These are phyloP conservation scores for Ambrosia hybrid DNA, from an alignment of 140 eudicot species.

Conservation along the genomic window DNA sequence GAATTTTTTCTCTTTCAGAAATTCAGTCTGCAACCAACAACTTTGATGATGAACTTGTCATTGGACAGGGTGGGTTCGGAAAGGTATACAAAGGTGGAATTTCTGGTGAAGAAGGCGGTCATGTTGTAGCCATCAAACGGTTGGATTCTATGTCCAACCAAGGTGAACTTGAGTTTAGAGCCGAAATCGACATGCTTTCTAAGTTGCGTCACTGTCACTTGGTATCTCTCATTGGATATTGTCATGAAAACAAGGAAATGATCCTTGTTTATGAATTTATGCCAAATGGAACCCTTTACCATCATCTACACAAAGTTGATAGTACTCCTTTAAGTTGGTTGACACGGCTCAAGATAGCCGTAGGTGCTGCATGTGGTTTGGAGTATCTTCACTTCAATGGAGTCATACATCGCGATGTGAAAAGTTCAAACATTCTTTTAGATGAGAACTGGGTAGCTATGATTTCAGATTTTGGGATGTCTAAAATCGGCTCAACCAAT, in stretches of 20 bases:
- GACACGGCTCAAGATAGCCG: constrained; percentile 18
- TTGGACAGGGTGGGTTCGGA: not conserved
- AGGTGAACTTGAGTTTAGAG: constrained; percentile 7
- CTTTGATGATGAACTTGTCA: not conserved
- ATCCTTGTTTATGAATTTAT: constrained; percentile 19
- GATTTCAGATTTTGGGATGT: constrained; percentile 26
- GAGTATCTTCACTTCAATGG: constrained; percentile 18
- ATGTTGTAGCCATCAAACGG: not conserved
- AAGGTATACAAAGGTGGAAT: not conserved
- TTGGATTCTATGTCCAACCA: not conserved
- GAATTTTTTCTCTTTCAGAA: constrained; percentile 1
- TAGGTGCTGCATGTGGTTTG: constrained; percentile 18
- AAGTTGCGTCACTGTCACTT: constrained; percentile 9
- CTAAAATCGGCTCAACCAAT: constrained; percentile 16
- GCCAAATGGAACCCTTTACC: constrained; percentile 7
- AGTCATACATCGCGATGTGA: constrained; percentile 25
- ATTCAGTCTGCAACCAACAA: not conserved
- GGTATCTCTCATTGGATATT: constrained; percentile 14
- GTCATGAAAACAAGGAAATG: constrained; percentile 14
- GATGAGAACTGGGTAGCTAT: constrained; percentile 12
- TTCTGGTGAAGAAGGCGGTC: not conserved
- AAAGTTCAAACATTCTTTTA: constrained; percentile 17
- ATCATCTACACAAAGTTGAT: constrained; percentile 1
- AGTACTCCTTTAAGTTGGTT: constrained; percentile 3
- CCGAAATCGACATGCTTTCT: constrained; percentile 19